phyloP scores from a whole-genome alignment of 345 rosid species.

The Arabidopsis suecica region DNA sequence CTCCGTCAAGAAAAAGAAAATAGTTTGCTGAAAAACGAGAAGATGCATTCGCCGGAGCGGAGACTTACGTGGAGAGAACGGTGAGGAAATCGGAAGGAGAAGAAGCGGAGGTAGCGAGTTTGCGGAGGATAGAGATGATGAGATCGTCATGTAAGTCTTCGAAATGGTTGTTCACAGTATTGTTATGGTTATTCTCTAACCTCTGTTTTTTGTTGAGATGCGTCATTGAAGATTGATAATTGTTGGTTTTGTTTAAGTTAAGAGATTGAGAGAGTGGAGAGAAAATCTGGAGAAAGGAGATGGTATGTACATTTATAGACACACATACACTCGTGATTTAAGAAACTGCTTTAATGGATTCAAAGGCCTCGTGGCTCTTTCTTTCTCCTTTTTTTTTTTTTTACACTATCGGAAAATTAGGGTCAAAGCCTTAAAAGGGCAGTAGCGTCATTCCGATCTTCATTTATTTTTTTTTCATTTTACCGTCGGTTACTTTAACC shows the following conservation, averaged over 20 bases:
- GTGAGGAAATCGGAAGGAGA: conserved; percentile 61
- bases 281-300: conserved; percentile 3
- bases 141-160: conserved; percentile 69
- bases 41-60: not conserved
- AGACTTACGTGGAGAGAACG: conserved; percentile 55
- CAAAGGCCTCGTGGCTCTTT: conserved; percentile 20
- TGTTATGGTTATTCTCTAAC: not conserved
- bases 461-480: too few species aligned
- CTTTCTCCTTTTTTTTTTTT: not conserved
- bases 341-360: conserved; percentile 8
- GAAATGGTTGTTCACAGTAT: conserved; percentile 43
- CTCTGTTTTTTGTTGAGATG: conserved; percentile 47
- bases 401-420: not conserved
- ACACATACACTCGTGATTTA: conserved; percentile 4
- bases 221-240: conserved; percentile 31
- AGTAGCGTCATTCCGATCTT: too few species aligned
- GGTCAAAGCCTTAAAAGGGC: not conserved
- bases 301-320: conserved; percentile 27
- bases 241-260: not conserved
- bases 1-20: not conserved
- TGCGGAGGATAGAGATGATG: conserved; percentile 54
- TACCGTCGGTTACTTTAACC: too few species aligned
- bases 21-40: not conserved
- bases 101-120: conserved; percentile 63
- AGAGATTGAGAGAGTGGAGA: conserved; percentile 12